Evolutionary conservation across 495 filamentous ascomycete species (phyloP), one percentile per base, ranked within the genome.

Genomic region (Neurospora africana): DNA sequence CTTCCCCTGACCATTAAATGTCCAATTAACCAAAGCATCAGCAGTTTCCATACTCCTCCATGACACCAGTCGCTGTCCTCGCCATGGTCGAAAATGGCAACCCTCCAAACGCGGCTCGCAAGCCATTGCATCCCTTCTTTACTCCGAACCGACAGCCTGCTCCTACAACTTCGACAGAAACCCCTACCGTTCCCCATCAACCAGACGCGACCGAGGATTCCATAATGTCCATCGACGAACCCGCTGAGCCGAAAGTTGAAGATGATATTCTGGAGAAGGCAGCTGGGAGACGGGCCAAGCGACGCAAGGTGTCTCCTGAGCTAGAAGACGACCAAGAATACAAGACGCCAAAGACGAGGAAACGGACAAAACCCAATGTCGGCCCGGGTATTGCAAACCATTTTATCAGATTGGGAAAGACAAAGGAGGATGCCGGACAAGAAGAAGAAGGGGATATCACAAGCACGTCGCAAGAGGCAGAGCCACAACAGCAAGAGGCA

Each of bases 241-340:
- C 19, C n/a, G n/a, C 17, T 8, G 67, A 43, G 8, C 58, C 53
- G 30, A 70, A 70, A n/a, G 19, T 58, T 2, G 58, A 58, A 10
- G 36, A 80, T 27, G 74, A 71, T 5, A 23, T 7, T 2, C 9
- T 47, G 9, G 75, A 74, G 5, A 74, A 80, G 68, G 47, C 80
- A 0, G 86, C 87, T 71, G 72, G 78, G 17, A 68, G 74, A 44
- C 79, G 84, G 30, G 79, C 82, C 44, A 89, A 90, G 75, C 81
- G 88, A 21, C 81, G 83, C 47, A 89, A 85, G 74, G 86, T 81
- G 15, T 73, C 79, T 9, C 74, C 79, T 5, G 72, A 74, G 3
- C n/a, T 5, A 9, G 68, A 69, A 15, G 71, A 70, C 10, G 74
- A 72, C 30, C 72, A 76, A 8, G 43, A 70, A 8, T 33, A 23